phyloP scores from a whole-genome alignment of 2,329 filamentous ascomycete species.

The Penicillium sp. region DNA sequence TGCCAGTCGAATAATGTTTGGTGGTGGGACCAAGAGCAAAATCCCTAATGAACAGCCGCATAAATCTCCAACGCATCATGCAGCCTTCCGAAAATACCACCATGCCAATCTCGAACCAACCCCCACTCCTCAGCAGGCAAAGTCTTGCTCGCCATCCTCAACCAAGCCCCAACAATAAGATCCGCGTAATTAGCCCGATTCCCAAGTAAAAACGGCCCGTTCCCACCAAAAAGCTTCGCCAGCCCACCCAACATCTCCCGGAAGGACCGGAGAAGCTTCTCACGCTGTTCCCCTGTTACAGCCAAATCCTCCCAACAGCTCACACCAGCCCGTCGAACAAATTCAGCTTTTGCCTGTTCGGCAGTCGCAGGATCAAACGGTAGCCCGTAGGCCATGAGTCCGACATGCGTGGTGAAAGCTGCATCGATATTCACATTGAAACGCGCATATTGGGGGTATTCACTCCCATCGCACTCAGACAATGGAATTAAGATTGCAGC shows the following conservation, averaged over 20 bases:
- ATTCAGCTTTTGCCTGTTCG: slow-evolving; percentile 46
- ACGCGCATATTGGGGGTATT: slow-evolving; percentile 40
- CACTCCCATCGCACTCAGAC: slow-evolving; percentile 26
- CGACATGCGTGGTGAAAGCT: slow-evolving; percentile 48
- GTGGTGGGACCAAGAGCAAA: too few species aligned
- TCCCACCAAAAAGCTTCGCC: slow-evolving; percentile 42
- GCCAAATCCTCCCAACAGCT: slow-evolving; percentile 40
- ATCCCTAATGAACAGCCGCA: slow-evolving; percentile 11
- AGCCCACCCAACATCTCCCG: slow-evolving; percentile 42
- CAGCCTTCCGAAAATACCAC: slow-evolving; percentile 50
- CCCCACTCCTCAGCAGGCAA: slow-evolving; percentile 50
- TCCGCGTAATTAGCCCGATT: slow-evolving; percentile 51
- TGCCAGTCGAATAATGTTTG: too few species aligned
- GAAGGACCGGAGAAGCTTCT: slow-evolving; percentile 41
- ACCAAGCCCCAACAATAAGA: slow-evolving; percentile 56
- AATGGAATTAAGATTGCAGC: slow-evolving; percentile 37
- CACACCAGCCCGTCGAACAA: slow-evolving; percentile 48
- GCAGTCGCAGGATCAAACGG: slow-evolving; percentile 52
- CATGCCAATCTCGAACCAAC: slow-evolving; percentile 48
- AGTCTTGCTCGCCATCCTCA: slow-evolving; percentile 45
- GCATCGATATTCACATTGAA: slow-evolving; percentile 58
- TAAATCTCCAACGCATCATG: slow-evolving; percentile 47
- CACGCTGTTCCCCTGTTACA: slow-evolving; percentile 39
- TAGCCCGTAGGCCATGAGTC: slow-evolving; percentile 42
- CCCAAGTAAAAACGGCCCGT: slow-evolving; percentile 52